Base-by-base conservation (phyloP, 2,329 filamentous ascomycete species). In the Ampelomyces quisqualis region DNA sequence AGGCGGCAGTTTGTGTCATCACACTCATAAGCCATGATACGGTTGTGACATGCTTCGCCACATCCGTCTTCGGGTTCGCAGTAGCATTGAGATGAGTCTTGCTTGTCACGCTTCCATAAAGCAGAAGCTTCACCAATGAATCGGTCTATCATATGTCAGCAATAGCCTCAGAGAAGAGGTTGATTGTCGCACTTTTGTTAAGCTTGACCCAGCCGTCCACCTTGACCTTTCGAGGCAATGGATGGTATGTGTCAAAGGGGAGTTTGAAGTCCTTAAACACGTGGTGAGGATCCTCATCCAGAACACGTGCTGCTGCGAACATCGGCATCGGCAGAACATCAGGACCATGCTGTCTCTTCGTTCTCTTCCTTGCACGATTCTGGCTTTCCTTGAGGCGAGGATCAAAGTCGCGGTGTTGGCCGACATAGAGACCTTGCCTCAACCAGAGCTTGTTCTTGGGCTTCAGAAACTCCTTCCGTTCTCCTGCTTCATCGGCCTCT, bases 21-120 rank as follows among this genome's bases (percentile, higher is more conserved):
- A 65, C 93, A 98, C 71, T 98, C 93, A 67, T 96, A 97, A 40
- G 95, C 83, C 90, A 97, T 97, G 67, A 90, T 90, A 48, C 90
- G 79, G 67, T 98, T 98, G 63, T 95, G 87, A 70, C 93, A 98
- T 57, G 86, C 79, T 49, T 96, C 89, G 49, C 83, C 87, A 60
- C 93, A 97, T 23, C 89, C 90, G 38, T 85, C 82, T 38, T 90
- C 86, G 5, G 59, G 52, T 18, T 53, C 51, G 32, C 67, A 69
- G 38, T 61, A 62, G 45, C 84, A 87, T 42, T 82, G 80, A 44
- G 85, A 88, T 47, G 88, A 80, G 56, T 89, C 82, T 55, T 85
- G 80, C 45, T 85, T 81, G 24, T 85, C 85, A 60, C 88, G 89
- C 66, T 87, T 87, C 88, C 90, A 95, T 57, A 86, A 78, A 8